Evolutionary conservation across 805 yeast genomes (phyloP), one percentile per base, ranked within the genome.

Genomic region (Ogataea glucozyma): DNA sequence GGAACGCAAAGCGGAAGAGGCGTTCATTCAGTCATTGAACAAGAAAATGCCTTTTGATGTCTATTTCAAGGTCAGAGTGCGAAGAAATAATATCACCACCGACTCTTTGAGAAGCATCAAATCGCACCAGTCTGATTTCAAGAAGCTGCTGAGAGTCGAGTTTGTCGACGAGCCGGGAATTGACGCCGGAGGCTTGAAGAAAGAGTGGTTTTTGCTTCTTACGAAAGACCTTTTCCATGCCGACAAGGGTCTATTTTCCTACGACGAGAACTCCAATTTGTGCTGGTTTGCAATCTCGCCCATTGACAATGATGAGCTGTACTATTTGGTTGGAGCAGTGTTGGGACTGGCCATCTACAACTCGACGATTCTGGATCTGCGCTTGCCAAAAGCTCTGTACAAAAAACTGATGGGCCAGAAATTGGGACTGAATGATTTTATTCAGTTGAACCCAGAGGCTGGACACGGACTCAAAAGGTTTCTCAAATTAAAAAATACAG

Each of bases 171-270:
- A 91, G 58, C 95, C 90, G 0, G 99, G 98, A 0, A 77, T 91
- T 17, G 99, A 91, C 67, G 97, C 89, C 1, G 98, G 99, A 2
- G 99, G 99, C 0, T 71, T 91, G 45, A 79, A 84, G 54, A 90
- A 89, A 57, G 99, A 91, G 57, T 91, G 99, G 99, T 90, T 93
- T 62, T 69, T 80, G 36, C 64, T 90, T 29, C 67, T 93, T 29
- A 81, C 86, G 1, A 77, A 76, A 44, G 83, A 83, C 19, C 61
- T 91, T 2, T 85, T 90, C 58, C 76, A 75, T 54, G 85, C 89
- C 2, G 68, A 70, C 35, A 76, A 80, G 23, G 88, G 88, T 0
- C 71, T 89, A 61, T 82, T 93, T 47, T 58, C 66, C 7, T 76
- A 78, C 51, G 76, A 81, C 31, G 85, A 81, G 16, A 88, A 82